Evolutionary conservation across 225 moss, liverwort and hornwort species (phyloP), one percentile per base, ranked within the genome.

Genomic region (Lunularia cruciata): DNA sequence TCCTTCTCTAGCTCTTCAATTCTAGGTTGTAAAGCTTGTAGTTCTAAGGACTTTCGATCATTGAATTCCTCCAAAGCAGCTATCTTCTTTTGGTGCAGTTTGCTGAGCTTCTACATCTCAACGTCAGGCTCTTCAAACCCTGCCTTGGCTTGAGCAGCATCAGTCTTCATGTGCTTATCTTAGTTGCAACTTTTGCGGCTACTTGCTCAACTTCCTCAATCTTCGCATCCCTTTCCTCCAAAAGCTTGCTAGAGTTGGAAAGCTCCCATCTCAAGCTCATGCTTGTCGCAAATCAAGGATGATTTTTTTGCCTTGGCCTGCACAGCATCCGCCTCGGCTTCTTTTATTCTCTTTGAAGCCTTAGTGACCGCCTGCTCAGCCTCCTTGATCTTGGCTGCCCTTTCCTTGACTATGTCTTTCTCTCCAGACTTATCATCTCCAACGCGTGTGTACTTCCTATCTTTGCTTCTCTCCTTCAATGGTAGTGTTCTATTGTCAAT

Each of bases 1-100:
- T 71, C 71, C 38, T 36, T 48, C 60, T 60, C 71, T 16, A 71
- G 18, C 6, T 47, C 57, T 28, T 61, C 60, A 14, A 27, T 40
- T 36, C 34, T 47, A 26, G 19, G 11, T 23, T 34, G 47, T 60
- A 71, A 49, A 5, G 13, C 31, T 47, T 15, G 23, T 14, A 71
- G 14, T 38, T 71, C 60, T 12, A 35, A 27, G 14, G 35, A 47
- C 8, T 53, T 32, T 2, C 48, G 71, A 7, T 48, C 20, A 26
- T 46, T 60, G 5, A 37, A 12, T 15, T 59, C 35, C n/a, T 71
- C 60, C 47, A 71, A 60, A 8, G 47, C 14, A 13, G 19, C 38
- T 1, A 49, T 52, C 43, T 61, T 57, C 31, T 36, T 47, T 46
- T 51, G 33, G 16, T 71, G 71, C 8, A 60, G 34, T 0, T 59